These are phyloP conservation scores for Neopestalotiopsis clavispora DNA, from an alignment of 2,329 filamentous ascomycete genomes.

Conservation along the genomic window DNA sequence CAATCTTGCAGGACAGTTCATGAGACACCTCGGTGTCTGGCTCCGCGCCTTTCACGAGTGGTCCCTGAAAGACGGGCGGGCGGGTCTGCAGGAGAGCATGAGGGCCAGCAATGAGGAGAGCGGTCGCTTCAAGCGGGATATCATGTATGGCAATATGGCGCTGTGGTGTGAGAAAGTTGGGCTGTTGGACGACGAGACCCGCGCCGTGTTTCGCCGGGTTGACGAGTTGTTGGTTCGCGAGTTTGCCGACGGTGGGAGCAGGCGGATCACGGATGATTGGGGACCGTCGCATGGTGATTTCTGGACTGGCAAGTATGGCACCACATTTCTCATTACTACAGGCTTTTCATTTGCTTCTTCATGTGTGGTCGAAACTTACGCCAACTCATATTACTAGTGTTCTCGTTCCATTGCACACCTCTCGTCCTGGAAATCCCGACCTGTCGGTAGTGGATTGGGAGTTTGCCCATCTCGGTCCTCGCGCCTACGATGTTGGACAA, in stretches of 20 bases:
- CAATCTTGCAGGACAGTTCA: neutral
- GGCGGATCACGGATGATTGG: constrained; percentile 18
- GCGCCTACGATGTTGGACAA: constrained; percentile 45
- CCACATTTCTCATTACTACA: no score
- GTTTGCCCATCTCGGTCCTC: constrained; percentile 40
- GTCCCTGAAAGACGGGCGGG: constrained; percentile 29
- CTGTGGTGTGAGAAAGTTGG: constrained; percentile 38
- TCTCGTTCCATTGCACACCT: neutral
- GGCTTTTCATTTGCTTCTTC: no score
- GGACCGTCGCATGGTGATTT: constrained; percentile 46
- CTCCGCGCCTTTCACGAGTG: constrained; percentile 42
- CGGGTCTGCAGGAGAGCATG: constrained; percentile 24
- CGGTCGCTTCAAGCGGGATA: constrained; percentile 40
- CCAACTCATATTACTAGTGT: no score
- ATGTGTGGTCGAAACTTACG: no score
- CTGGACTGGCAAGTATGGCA: constrained; percentile 48
- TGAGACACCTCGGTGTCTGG: constrained; percentile 31
- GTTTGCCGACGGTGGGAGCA: constrained; percentile 1
- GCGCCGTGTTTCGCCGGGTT: constrained; percentile 35
- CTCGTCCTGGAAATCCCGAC: neutral
- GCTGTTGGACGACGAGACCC: constrained; percentile 30
- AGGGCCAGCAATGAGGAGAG: constrained; percentile 35
- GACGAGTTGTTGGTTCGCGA: constrained; percentile 8
- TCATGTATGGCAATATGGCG: constrained; percentile 43
- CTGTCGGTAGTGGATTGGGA: constrained; percentile 50